Conservation (phyloP, 495 filamentous ascomycete species). For the Alectoria sarmentosa region DNA sequence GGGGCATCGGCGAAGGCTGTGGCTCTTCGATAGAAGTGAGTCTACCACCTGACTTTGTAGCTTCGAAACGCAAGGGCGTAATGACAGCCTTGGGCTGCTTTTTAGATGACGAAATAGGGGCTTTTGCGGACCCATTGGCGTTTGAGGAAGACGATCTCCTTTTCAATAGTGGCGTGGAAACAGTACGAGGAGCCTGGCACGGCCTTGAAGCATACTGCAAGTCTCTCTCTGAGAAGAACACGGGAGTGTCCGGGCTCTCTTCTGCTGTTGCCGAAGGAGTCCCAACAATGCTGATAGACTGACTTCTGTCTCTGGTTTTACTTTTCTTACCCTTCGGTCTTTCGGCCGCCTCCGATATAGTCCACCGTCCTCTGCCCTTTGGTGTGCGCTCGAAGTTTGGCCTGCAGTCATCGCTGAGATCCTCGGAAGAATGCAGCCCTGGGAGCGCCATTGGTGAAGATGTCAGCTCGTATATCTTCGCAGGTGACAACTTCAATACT, state of each 20-base stretch:
- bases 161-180: constrained; percentile 34
- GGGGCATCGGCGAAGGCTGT: constrained; percentile 59
- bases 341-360: constrained; percentile 8
- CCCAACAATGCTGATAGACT: neutral
- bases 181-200: constrained; percentile 26
- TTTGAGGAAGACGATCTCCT: constrained; percentile 32
- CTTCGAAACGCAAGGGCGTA: constrained; percentile 37
- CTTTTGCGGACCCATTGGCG: constrained; percentile 8
- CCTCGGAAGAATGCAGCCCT: constrained; percentile 29
- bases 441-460: constrained; percentile 50
- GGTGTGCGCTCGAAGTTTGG: constrained; percentile 16
- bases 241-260: neutral
- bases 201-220: constrained; percentile 24
- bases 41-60: constrained; percentile 29
- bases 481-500: constrained; percentile 45
- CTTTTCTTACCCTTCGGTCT: neutral
- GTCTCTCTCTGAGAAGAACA: neutral
- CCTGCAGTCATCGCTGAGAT: constrained; percentile 23
- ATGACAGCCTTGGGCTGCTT: constrained; percentile 21
- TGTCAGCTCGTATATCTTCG: constrained; percentile 49
- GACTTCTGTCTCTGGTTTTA: constrained; percentile 9
- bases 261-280: constrained; percentile 9
- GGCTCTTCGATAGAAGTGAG: constrained; percentile 33
- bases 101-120: constrained; percentile 17
- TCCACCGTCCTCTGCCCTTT: constrained; percentile 14